These are phyloP conservation scores for Mycena sanguinolenta DNA, from an alignment of 768 basidiomycete genomes.

Conservation along the genomic window DNA sequence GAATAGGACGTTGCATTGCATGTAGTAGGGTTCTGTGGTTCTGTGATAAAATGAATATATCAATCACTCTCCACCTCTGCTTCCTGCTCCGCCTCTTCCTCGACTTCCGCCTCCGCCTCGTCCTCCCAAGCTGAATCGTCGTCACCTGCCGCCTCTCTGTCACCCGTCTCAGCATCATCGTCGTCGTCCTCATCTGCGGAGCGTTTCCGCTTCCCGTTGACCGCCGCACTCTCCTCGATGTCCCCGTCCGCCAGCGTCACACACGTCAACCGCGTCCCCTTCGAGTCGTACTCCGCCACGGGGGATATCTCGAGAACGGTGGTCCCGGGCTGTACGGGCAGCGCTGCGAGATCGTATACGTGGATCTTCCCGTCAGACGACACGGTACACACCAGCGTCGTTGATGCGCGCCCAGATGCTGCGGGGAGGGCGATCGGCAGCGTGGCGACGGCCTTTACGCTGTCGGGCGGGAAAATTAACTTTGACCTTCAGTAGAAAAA, in stretches of 20 bases:
- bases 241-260: conserved; percentile 69
- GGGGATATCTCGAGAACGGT: conserved; percentile 61
- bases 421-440: conserved; percentile 71
- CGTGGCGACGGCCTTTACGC: conserved; percentile 86
- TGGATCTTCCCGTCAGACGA: conserved; percentile 93
- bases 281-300: conserved; percentile 81
- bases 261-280: conserved; percentile 89
- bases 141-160: conserved; percentile 39
- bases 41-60: neutral
- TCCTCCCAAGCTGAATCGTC: conserved; percentile 47
- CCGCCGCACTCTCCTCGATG: conserved; percentile 33
- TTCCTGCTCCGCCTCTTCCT: conserved; percentile 48
- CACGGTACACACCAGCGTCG: conserved; percentile 78
- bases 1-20: neutral
- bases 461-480: conserved; percentile 43
- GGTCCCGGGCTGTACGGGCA: conserved; percentile 50
- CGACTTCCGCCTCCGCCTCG: conserved; percentile 45
- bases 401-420: conserved; percentile 52
- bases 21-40: neutral
- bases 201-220: conserved; percentile 48
- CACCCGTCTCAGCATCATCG: conserved; percentile 35
- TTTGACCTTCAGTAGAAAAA: neutral
- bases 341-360: conserved; percentile 75
- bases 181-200: conserved; percentile 49
- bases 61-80: conserved; percentile 45